Evolutionary conservation across 805 yeast genomes (phyloP).

Genomic region (Brettanomyces bruxellensis): DNA sequence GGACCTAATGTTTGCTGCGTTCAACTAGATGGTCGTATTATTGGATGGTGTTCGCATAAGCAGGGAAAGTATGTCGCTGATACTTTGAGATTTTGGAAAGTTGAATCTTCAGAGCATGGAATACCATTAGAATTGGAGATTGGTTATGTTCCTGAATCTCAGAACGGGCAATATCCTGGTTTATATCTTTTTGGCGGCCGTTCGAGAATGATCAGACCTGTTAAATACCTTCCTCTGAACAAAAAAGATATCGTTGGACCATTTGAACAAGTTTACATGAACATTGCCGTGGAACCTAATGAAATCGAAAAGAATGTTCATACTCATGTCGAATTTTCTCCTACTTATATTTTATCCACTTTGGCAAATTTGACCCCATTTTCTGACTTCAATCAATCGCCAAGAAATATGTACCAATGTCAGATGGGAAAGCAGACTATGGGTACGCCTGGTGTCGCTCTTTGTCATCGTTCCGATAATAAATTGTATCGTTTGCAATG

Average conservation of each 20-base stretch:
- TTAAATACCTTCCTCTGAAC: conserved; percentile 77
- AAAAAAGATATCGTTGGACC: conserved; percentile 90
- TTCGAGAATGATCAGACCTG: conserved; percentile 95
- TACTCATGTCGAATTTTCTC: conserved; percentile 89
- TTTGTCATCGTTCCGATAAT: conserved; percentile 87
- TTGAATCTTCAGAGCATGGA: conserved; percentile 58
- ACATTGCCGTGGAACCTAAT: conserved; percentile 87
- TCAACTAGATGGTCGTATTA: conserved; percentile 83
- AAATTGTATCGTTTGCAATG: conserved; percentile 86
- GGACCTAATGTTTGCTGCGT: conserved; percentile 88
- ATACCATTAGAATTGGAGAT: conserved; percentile 83
- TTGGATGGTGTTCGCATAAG: conserved; percentile 91
- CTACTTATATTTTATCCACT: conserved; percentile 90
- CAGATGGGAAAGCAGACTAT: conserved; percentile 99
- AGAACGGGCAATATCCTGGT: conserved; percentile 97
- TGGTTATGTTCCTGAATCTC: conserved; percentile 94
- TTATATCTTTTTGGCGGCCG: conserved; percentile 83
- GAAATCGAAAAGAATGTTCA: conserved; percentile 79
- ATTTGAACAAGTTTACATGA: conserved; percentile 95
- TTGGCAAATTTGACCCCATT: conserved; percentile 96
- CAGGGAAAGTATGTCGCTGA: conserved; percentile 83
- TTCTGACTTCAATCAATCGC: conserved; percentile 97
- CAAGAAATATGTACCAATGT: conserved; percentile 99
- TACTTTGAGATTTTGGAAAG: conserved; percentile 87
- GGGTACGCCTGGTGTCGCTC: conserved; percentile 99